These are phyloP conservation scores for Miscanthus lutarioriparius DNA, from an alignment of 176 grass and related monocot genomes.

Conservation along the genomic window DNA sequence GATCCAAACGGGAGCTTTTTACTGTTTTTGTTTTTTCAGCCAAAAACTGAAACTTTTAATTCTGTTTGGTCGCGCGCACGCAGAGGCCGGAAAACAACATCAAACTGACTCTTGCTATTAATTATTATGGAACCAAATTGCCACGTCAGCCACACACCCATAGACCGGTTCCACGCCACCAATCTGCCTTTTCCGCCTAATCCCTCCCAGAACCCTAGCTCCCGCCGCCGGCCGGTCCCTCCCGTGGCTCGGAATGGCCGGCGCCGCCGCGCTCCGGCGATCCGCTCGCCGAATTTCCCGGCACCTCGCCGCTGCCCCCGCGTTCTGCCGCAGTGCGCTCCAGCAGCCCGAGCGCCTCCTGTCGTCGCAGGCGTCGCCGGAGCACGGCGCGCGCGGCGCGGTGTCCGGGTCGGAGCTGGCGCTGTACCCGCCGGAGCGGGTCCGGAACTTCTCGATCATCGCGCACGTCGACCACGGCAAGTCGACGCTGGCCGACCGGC, in stretches of 20 bases:
- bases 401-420: slow-evolving; percentile 55
- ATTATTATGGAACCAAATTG: not conserved
- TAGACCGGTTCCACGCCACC: slow-evolving; percentile 13
- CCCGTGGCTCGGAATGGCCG: slow-evolving; percentile 30
- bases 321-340: slow-evolving; percentile 15
- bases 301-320: not conserved
- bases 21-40: no score
- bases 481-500: slow-evolving; percentile 80
- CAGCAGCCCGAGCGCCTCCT: slow-evolving; percentile 32
- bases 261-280: slow-evolving; percentile 48
- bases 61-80: no score
- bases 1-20: no score
- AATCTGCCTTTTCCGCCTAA: not conserved
- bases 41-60: no score
- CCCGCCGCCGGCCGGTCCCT: not conserved
- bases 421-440: slow-evolving; percentile 71
- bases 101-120: not conserved
- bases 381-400: slow-evolving; percentile 38
- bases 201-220: slow-evolving; percentile 52
- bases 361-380: slow-evolving; percentile 40
- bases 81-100: no score
- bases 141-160: slow-evolving; percentile 12
- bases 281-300: slow-evolving; percentile 21
- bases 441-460: slow-evolving; percentile 92
- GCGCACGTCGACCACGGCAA: slow-evolving; percentile 93